Conservation (phyloP, 768 basidiomycete species). For the Russula virescens region DNA sequence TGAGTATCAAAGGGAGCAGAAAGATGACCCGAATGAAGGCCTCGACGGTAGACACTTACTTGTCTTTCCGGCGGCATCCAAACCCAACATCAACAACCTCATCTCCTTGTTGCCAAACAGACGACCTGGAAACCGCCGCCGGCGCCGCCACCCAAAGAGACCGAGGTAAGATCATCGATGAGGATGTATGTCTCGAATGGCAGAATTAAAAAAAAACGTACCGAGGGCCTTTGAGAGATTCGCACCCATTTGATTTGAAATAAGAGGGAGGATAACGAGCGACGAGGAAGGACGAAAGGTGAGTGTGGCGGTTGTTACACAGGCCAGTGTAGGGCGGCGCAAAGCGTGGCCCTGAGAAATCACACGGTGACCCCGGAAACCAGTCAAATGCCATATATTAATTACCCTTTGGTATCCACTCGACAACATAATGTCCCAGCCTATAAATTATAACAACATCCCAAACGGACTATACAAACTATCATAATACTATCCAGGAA, state of each 20-base stretch:
- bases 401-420: background rate
- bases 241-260: conserved; percentile 63
- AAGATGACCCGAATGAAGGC: conserved; percentile 14
- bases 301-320: conserved; percentile 6
- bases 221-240: conserved; percentile 83
- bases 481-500: background rate
- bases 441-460: background rate
- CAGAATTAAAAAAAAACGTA: conserved; percentile 31
- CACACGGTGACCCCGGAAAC: conserved; percentile 4
- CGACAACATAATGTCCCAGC: too few relatives aligned
- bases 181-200: conserved; percentile 1
- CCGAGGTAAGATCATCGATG: conserved; percentile 6
- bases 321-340: background rate
- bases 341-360: background rate
- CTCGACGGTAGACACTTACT: conserved; percentile 48
- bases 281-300: conserved; percentile 38
- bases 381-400: background rate
- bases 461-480: background rate
- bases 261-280: conserved; percentile 51
- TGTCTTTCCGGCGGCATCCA: conserved; percentile 98
- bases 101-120: conserved; percentile 99
- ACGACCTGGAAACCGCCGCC: conserved; percentile 50
- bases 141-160: background rate
- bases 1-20: background rate
- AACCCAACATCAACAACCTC: conserved; percentile 92